Evolutionary conservation across 2,329 filamentous ascomycete genomes (phyloP).

Genomic region (Tolypocladium cylindrosporum): DNA sequence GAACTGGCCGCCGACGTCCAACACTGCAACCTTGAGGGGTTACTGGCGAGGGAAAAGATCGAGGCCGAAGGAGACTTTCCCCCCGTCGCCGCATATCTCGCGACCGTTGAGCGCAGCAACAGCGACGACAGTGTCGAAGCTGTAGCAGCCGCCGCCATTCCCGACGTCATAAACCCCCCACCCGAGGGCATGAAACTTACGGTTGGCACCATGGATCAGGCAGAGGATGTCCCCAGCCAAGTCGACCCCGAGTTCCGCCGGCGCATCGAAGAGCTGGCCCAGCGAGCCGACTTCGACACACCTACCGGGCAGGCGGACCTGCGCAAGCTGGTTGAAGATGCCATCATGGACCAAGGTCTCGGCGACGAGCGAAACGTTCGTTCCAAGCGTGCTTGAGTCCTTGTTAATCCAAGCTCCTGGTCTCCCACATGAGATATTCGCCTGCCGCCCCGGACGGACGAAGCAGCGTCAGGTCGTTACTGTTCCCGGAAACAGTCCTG

Average conservation of each 20-base stretch:
- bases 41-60: conserved; percentile 75
- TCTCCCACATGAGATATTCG: conserved; percentile 53
- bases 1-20: conserved; percentile 64
- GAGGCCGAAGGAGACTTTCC: conserved; percentile 69
- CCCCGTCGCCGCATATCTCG: conserved; percentile 63
- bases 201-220: conserved; percentile 62
- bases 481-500: conserved; percentile 30
- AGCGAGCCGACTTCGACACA: conserved; percentile 72
- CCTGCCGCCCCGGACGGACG: conserved; percentile 36
- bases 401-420: conserved; percentile 32
- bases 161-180: conserved; percentile 45
- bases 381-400: conserved; percentile 41
- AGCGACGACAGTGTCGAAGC: conserved; percentile 18
- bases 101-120: conserved; percentile 16
- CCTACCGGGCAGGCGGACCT: conserved; percentile 72
- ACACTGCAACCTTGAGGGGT: conserved; percentile 60
- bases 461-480: conserved; percentile 42
- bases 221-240: conserved; percentile 47
- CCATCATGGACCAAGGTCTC: conserved; percentile 56
- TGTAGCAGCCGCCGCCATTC: conserved; percentile 15
- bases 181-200: conserved; percentile 72
- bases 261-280: conserved; percentile 81
- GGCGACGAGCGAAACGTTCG: conserved; percentile 57
- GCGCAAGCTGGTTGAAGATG: conserved; percentile 70
- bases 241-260: conserved; percentile 75